Percentiles rank a stretch among this genome's conserved stretches.
Evolutionary conservation across 768 basidiomycete genomes (phyloP).

Genomic region (Boletus tylopilopsis): DNA sequence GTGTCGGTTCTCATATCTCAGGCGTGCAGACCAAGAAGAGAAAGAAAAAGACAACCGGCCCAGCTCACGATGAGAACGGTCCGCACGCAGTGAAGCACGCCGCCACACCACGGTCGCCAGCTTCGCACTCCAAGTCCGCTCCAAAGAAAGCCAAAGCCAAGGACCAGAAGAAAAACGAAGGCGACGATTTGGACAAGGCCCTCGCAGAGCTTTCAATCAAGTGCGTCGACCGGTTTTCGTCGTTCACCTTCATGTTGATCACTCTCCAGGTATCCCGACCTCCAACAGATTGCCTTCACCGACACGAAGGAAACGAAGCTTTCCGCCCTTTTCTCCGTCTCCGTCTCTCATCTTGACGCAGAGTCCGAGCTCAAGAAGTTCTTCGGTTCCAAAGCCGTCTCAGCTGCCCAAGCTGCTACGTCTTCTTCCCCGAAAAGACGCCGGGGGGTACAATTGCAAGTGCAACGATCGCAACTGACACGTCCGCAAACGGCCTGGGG

Average conservation of each 20-base stretch:
- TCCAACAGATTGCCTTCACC: constrained; percentile 37
- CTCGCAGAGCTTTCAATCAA: constrained; percentile 81
- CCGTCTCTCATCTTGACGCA: constrained; percentile 74
- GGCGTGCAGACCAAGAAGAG: constrained; percentile 36
- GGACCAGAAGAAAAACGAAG: constrained; percentile 55
- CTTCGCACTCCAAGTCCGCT: constrained; percentile 41
- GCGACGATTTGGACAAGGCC: constrained; percentile 81
- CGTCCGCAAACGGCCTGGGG: constrained; percentile 77
- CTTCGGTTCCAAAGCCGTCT: constrained; percentile 88
- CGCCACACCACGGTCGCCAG: background rate
- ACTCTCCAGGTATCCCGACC: constrained; percentile 46
- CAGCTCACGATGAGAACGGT: constrained; percentile 3
- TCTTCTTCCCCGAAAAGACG: constrained; percentile 36
- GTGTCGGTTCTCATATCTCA: background rate
- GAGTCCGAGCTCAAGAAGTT: constrained; percentile 91
- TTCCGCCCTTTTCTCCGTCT: constrained; percentile 69
- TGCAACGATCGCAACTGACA: constrained; percentile 67
- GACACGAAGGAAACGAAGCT: constrained; percentile 34
- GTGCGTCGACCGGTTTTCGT: constrained; percentile 35
- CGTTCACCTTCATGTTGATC: background rate
- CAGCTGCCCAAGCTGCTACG: constrained; percentile 46
- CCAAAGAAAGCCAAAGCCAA: constrained; percentile 62
- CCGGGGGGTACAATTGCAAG: constrained; percentile 33
- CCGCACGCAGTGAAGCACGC: constrained; percentile 5
- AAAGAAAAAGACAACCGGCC: constrained; percentile 31